These are phyloP conservation scores for Tetrapisispora namnaoensis DNA, from an alignment of 805 yeast genomes.

Conservation along the genomic window DNA sequence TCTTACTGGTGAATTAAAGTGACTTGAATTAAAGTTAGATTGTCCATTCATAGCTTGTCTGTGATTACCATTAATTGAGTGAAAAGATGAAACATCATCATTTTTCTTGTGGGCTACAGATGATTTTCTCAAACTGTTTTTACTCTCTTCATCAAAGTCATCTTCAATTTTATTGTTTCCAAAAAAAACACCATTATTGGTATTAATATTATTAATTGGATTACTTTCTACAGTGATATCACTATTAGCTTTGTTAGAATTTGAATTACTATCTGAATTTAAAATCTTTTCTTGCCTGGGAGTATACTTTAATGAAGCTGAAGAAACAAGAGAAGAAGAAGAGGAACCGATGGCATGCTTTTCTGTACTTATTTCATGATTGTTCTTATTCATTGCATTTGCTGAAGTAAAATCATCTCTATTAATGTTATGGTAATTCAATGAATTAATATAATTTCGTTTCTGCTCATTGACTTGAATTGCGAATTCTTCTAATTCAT, in stretches of 20 bases:
- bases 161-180: constrained; percentile 33
- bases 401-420: background rate
- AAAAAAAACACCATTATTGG: constrained; percentile 30
- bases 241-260: background rate
- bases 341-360: constrained; percentile 11
- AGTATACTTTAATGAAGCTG: constrained; percentile 55
- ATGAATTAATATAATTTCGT: constrained; percentile 24
- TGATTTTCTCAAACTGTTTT: constrained; percentile 1
- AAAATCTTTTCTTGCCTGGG: constrained; percentile 30
- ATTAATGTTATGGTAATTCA: background rate
- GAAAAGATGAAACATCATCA: background rate
- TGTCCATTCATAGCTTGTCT: background rate
- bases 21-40: constrained; percentile 1
- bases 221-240: background rate
- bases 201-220: background rate
- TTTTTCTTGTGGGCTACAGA: background rate
- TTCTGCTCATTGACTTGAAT: constrained; percentile 45
- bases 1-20: constrained; percentile 49
- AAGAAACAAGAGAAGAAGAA: constrained; percentile 35
- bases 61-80: background rate
- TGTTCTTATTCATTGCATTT: background rate
- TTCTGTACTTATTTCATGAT: background rate
- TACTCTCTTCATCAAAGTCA: constrained; percentile 5
- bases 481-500: constrained; percentile 77
- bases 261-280: background rate